phyloP scores from a whole-genome alignment of 1,139 yeast species.

The Candida sanyaensis region DNA sequence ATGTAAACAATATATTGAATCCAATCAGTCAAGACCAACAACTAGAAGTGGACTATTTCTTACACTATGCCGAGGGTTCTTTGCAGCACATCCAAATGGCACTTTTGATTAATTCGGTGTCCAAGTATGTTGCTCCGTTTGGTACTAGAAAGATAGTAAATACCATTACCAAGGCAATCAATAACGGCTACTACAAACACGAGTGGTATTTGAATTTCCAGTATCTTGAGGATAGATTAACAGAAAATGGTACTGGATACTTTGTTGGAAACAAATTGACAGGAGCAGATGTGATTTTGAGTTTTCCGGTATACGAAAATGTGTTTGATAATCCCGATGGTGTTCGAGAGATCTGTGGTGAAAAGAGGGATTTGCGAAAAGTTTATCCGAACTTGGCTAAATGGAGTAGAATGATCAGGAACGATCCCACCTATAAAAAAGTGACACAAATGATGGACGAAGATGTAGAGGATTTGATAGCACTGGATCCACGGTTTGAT shows the following conservation, averaged over 20 bases:
- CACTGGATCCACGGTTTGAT: constrained; percentile 14
- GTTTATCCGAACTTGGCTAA: constrained; percentile 33
- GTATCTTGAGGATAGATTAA: constrained; percentile 41
- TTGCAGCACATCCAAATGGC: constrained; percentile 49
- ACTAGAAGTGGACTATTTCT: constrained; percentile 47
- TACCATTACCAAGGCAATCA: constrained; percentile 43
- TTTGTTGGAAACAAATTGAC: constrained; percentile 58
- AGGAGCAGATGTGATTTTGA: constrained; percentile 60
- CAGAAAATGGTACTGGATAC: constrained; percentile 43
- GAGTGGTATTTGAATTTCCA: constrained; percentile 44
- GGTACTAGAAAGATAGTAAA: constrained; percentile 44
- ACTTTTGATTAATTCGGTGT: constrained; percentile 41
- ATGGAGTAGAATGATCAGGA: constrained; percentile 40
- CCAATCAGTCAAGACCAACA: constrained; percentile 34
- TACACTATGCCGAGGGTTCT: constrained; percentile 61
- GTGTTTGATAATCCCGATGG: constrained; percentile 43
- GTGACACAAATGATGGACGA: constrained; percentile 33
- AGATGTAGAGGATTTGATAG: constrained; percentile 21
- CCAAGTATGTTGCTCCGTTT: constrained; percentile 46
- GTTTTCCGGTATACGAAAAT: constrained; percentile 47
- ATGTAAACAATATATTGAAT: constrained; percentile 32
- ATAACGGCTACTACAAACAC: constrained; percentile 42
- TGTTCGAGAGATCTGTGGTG: constrained; percentile 34
- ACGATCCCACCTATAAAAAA: constrained; percentile 30
- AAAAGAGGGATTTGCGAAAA: constrained; percentile 32